Evolutionary conservation across 345 rosid species (phyloP), one percentile per base, ranked within the genome.

Genomic region (Tarenaya hassleriana): DNA sequence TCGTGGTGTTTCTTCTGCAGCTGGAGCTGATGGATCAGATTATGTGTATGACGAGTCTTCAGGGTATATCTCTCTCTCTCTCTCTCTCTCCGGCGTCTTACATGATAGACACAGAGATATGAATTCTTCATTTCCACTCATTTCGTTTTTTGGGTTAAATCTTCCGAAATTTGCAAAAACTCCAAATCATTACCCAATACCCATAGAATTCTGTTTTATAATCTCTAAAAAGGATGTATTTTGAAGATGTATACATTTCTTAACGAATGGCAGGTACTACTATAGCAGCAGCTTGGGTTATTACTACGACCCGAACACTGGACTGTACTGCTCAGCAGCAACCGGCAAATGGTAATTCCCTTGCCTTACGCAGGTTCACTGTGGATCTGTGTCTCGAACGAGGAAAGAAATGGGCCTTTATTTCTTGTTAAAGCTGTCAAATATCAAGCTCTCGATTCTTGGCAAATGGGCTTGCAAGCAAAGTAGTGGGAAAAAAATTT

Each of bases 231-330:
- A n/a, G 41, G 15, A 32, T 39, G 27, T 24, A 55, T 43, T 34
- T 8, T 38, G 38, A 27, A 44, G 45, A 20, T 21, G 5, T 50
- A 15, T 58, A 32, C n/a, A n/a, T n/a, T n/a, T n/a, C n/a, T n/a
- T n/a, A n/a, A n/a, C n/a, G n/a, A n/a, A n/a, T 16, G 39, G 55
- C 85, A 88, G 97, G 67, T 94, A 88, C 75, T 94, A 94, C 66
- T 86, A 85, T 74, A 94, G 87, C 73, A 78, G 94, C 81, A 81
- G 74, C 63, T 70, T 75, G 72, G 99, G 97, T 32, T 88, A 88
- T 72, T 86, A 81, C 50, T 92, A 83, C 45, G 99, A 92, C 46
- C 77, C 99, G 41, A 76, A 86, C 17, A 81, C 94, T 0, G 81
- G 91, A 54, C 69, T 92, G 13, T 83, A 77, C 69, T 88, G 91